Evolutionary conservation across 768 basidiomycete genomes (phyloP).

Genomic region (Naganishia onofrii): DNA sequence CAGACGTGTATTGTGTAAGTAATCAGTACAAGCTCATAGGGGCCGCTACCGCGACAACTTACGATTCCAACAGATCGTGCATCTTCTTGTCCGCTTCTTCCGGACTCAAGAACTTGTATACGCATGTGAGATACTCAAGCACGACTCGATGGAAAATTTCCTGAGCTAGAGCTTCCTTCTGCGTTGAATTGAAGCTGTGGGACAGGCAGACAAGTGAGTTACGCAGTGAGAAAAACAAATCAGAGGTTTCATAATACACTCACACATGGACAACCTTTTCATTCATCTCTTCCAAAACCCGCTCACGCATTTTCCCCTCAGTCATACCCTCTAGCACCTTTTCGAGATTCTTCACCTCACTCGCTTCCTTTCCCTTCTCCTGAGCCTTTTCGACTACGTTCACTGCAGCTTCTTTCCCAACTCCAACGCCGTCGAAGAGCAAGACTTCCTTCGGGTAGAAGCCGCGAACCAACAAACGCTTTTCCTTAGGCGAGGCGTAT

Average conservation of each 20-base stretch:
- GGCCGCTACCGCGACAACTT: slow-evolving; percentile 36
- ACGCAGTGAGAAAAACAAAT: background rate
- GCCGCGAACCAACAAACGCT: slow-evolving; percentile 73
- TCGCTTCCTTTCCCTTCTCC: slow-evolving; percentile 46
- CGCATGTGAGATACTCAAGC: slow-evolving; percentile 74
- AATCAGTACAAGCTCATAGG: background rate
- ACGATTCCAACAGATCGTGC: slow-evolving; percentile 79
- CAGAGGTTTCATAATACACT: slow-evolving; percentile 40
- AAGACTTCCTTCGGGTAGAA: slow-evolving; percentile 87
- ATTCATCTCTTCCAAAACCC: slow-evolving; percentile 68
- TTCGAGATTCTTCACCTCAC: slow-evolving; percentile 56
- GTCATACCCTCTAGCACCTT: slow-evolving; percentile 66
- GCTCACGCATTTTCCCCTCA: slow-evolving; percentile 61
- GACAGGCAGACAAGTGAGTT: background rate
- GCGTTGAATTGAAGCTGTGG: slow-evolving; percentile 79
- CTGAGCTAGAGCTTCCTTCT: slow-evolving; percentile 83
- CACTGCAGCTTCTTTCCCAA: slow-evolving; percentile 54
- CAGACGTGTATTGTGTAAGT: background rate
- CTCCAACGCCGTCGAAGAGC: slow-evolving; percentile 62
- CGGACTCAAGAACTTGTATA: slow-evolving; percentile 56
- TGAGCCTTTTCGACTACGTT: slow-evolving; percentile 56
- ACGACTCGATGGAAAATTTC: slow-evolving; percentile 81
- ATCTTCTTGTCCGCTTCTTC: slow-evolving; percentile 70
- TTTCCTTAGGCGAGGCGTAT: slow-evolving; percentile 79
- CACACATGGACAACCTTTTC: slow-evolving; percentile 74